These are phyloP conservation scores for Rhodotorula babjevae DNA, from an alignment of 768 basidiomycete genomes.

Conservation along the genomic window DNA sequence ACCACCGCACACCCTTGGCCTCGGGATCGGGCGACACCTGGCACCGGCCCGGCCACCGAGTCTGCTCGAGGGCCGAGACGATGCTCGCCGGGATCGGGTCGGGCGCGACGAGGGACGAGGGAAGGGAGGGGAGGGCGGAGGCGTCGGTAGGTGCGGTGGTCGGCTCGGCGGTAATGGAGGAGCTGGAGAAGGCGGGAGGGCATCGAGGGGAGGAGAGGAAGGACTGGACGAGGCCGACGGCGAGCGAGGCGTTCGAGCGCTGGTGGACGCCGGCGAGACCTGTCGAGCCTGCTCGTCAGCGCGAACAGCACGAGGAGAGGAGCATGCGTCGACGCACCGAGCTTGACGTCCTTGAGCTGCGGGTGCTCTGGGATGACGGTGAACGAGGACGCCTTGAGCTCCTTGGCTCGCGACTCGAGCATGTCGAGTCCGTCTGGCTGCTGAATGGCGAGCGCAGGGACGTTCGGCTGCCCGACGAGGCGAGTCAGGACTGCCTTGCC, in stretches of 20 bases:
- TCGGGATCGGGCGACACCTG: constrained; percentile 69
- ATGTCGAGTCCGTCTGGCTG: constrained; percentile 72
- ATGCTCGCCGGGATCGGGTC: constrained; percentile 56
- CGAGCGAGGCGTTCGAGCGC: constrained; percentile 77
- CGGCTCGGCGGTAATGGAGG: not conserved
- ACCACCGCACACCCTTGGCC: constrained; percentile 64
- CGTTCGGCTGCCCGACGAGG: constrained; percentile 56
- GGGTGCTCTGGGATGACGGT: constrained; percentile 57
- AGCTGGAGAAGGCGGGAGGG: constrained; percentile 38
- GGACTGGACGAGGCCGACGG: constrained; percentile 63
- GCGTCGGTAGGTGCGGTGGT: not conserved
- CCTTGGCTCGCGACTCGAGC: constrained; percentile 52
- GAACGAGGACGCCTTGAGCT: constrained; percentile 56
- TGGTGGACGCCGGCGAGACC: constrained; percentile 86
- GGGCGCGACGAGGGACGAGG: constrained; percentile 34
- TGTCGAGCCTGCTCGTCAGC: constrained; percentile 43
- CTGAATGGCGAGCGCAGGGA: constrained; percentile 75
- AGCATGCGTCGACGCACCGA: constrained; percentile 56
- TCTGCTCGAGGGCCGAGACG: constrained; percentile 59
- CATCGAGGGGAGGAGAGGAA: constrained; percentile 55
- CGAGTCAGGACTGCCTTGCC: not conserved
- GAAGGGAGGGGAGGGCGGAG: constrained; percentile 3
- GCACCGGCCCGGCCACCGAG: constrained; percentile 92
- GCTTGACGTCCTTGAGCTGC: constrained; percentile 55
- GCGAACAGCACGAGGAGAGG: not conserved